Conservation (phyloP, 1,139 yeast species). For the Torulaspora pretoriensis region DNA sequence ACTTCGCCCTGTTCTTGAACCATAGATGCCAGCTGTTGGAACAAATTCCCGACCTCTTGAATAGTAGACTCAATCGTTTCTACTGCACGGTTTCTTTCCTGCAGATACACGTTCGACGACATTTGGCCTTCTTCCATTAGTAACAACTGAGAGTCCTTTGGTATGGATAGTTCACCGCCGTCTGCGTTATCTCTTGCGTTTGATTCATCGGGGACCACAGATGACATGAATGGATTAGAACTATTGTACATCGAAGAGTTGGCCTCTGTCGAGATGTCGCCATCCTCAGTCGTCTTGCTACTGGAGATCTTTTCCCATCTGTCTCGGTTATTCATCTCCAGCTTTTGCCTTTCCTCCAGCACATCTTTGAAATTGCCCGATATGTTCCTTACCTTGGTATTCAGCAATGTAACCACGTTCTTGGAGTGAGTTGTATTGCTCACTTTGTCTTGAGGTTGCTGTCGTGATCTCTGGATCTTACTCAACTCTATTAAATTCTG, state of each 20-base stretch:
- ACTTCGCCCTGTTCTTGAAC: conserved; percentile 97
- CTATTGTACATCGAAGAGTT: conserved; percentile 27
- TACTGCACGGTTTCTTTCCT: conserved; percentile 83
- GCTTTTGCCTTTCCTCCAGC: conserved; percentile 77
- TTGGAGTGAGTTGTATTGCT: conserved; percentile 51
- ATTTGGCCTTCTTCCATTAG: conserved; percentile 64
- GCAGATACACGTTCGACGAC: conserved; percentile 56
- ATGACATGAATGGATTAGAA: conserved; percentile 38
- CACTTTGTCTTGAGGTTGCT: conserved; percentile 36
- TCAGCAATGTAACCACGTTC: conserved; percentile 80
- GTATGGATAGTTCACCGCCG: conserved; percentile 51
- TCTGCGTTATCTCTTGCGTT: conserved; percentile 19
- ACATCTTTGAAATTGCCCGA: conserved; percentile 90
- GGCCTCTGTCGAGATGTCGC: conserved; percentile 5
- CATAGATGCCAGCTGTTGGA: conserved; percentile 95
- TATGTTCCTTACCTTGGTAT: conserved; percentile 84
- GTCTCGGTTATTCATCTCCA: conserved; percentile 74
- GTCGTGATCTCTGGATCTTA: conserved; percentile 49
- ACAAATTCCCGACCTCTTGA: conserved; percentile 91
- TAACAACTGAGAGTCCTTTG: conserved; percentile 69
- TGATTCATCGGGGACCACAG: conserved; percentile 26
- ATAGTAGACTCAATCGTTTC: conserved; percentile 95
- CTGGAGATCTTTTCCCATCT: conserved; percentile 76
- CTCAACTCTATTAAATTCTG: conserved; percentile 50
- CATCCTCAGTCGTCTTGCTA: conserved; percentile 4